Evolutionary conservation across 2,329 filamentous ascomycete genomes (phyloP).

Genomic region (Pestalotiopsis sp.): DNA sequence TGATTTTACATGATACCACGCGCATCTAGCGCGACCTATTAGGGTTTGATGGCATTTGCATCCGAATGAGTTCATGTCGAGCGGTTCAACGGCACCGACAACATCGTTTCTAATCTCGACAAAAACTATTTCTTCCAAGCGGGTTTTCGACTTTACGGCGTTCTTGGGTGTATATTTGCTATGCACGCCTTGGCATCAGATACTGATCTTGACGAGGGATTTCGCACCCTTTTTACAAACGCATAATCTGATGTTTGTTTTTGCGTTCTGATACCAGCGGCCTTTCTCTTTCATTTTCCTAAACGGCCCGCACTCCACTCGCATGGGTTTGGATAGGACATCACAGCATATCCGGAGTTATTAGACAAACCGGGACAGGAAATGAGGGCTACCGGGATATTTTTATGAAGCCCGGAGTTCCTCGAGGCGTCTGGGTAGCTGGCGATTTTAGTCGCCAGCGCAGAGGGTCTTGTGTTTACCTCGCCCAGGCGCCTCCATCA

Average conservation of each 20-base stretch:
- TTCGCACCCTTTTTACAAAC: not conserved
- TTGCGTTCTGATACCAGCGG: not conserved
- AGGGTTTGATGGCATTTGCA: constrained; percentile 18
- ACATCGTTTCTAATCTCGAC: not conserved
- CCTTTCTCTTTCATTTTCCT: constrained; percentile 7
- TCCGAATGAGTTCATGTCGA: not conserved
- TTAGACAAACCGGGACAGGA: constrained; percentile 1
- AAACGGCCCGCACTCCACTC: not conserved
- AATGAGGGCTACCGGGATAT: constrained; percentile 14
- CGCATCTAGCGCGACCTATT: constrained; percentile 15
- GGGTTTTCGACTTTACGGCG: not conserved
- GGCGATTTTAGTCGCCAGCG: constrained; percentile 5
- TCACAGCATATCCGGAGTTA: constrained; percentile 1
- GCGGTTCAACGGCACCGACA: not conserved
- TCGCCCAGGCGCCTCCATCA: not conserved
- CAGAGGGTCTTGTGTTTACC: not conserved
- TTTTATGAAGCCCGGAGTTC: constrained; percentile 20
- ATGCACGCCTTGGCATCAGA: not conserved
- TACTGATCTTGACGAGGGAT: not conserved
- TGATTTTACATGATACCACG: constrained; percentile 17
- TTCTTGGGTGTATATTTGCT: not conserved
- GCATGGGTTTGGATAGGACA: not conserved
- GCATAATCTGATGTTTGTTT: not conserved
- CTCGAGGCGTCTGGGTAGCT: constrained; percentile 1
- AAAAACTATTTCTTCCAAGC: not conserved